These are phyloP conservation scores for Pseudogymnoascus sp. DNA, from an alignment of 2,329 filamentous ascomycete genomes.

Conservation along the genomic window DNA sequence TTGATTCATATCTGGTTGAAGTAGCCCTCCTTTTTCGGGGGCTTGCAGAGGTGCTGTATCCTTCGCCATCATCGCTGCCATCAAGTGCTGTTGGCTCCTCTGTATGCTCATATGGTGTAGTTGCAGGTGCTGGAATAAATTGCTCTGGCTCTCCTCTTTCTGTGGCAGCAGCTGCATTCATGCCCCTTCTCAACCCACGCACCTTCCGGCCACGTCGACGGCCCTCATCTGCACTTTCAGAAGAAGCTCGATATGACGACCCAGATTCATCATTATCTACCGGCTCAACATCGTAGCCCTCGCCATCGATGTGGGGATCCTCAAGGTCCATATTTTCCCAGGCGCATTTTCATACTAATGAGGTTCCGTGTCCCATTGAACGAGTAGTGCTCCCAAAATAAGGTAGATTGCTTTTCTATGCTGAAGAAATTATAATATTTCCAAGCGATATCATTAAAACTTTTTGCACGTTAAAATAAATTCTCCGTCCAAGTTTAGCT, in stretches of 20 bases:
- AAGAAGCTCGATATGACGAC: not conserved
- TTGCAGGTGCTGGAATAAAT: not conserved
- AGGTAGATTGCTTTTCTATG: not conserved
- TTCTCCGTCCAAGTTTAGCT: not conserved
- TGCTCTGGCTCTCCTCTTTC: not conserved
- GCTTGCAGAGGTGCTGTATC: not conserved
- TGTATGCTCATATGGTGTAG: not conserved
- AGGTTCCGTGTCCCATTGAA: not conserved
- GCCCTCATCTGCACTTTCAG: not conserved
- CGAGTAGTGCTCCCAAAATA: not conserved
- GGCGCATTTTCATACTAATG: constrained; percentile 11
- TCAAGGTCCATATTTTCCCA: constrained; percentile 12
- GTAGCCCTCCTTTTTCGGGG: not conserved
- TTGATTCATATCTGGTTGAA: not conserved
- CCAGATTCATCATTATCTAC: not conserved
- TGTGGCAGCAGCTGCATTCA: not conserved
- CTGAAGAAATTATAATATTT: not conserved
- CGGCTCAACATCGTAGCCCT: not conserved
- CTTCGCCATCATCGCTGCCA: not conserved
- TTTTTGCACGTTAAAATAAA: not conserved
- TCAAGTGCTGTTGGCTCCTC: not conserved
- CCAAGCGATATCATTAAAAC: not conserved
- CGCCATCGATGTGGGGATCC: not conserved
- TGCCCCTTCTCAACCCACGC: not conserved
- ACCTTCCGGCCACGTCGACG: not conserved